Percentiles rank a stretch among this genome's conserved stretches.
These are phyloP conservation scores for Diversispora epigaea DNA, from an alignment of 192 early-diverging fungal species.

Conservation along the genomic window DNA sequence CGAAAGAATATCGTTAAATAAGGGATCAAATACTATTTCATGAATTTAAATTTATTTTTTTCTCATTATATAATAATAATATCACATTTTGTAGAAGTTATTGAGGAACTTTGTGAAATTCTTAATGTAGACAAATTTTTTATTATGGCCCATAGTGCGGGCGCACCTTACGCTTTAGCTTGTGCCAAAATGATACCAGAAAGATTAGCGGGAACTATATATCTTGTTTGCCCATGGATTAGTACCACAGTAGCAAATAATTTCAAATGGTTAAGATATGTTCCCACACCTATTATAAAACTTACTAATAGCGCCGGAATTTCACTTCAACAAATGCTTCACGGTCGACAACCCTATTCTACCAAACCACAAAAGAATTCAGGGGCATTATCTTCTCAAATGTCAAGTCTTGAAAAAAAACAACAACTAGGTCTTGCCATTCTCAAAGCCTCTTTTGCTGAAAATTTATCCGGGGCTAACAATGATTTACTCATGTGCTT, in stretches of 20 bases:
- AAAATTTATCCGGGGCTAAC: constrained; percentile 42
- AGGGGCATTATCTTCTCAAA: constrained; percentile 35
- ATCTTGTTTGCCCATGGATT: constrained; percentile 46
- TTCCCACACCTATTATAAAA: constrained; percentile 42
- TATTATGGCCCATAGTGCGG: constrained; percentile 45
- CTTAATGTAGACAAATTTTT: constrained; percentile 48
- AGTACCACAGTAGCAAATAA: constrained; percentile 41
- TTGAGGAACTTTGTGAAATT: constrained; percentile 43
- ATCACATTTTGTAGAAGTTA: constrained; percentile 40
- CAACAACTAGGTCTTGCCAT: constrained; percentile 42
- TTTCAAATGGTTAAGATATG: constrained; percentile 46
- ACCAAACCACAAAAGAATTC: constrained; percentile 41
- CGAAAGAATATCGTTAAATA: too few relatives aligned
- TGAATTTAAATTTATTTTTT: neutral
- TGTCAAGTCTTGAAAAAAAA: constrained; percentile 39
- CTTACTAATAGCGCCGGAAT: constrained; percentile 38
- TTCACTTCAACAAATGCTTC: constrained; percentile 15
- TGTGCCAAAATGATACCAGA: constrained; percentile 41
- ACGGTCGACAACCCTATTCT: constrained; percentile 33
- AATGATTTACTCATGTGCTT: constrained; percentile 46
- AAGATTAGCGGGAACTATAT: constrained; percentile 43
- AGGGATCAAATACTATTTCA: too few relatives aligned
- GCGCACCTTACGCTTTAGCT: constrained; percentile 45
- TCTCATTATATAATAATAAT: constrained; percentile 11
- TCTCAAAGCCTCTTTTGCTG: constrained; percentile 43